Base-by-base conservation (phyloP, 768 basidiomycete genomes). In the Multifurca ochricompacta region DNA sequence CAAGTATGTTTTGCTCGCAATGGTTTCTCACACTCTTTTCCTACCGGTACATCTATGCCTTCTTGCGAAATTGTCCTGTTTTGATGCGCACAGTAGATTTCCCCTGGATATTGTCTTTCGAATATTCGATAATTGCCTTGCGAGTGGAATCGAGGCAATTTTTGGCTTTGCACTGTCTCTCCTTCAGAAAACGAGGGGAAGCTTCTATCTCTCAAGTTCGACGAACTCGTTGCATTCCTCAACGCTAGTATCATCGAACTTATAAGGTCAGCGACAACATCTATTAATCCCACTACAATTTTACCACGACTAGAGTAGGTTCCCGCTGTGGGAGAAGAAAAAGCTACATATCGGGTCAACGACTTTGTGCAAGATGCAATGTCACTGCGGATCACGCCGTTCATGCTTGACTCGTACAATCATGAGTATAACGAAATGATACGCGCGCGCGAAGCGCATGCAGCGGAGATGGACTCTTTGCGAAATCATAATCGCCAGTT, bases 1-100 rank as follows among this genome's bases (percentile, higher is more conserved):
- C 91, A 42, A 94, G 88, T 71, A 98, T 99, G 93, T 98, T 87
- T 66, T 95, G 91, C 64, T 92, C 91, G 13, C 96, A 98, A 60
- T 99, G 96, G 96, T 97, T 98, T 69, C 74, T 99, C 66, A 98
- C 96, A 0, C 71, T 99, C 67, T 98, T 98, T 73, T 90, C 91
- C 65, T 97, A 95, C 69, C 82, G 91, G 91, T 86, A 64, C 63
- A 78, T 65, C 13, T 6, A 8, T 16, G 3, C 25, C 32, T 42
- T 36, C 4, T 39, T 25, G 39, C 10, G 2, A 14, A 41, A 13
- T 23, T 34, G 14, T 8, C 34, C 28, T 27, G 10, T 23, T 25
- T 47, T 49, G 18, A 59, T 18, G 16, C 11, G 6, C 9, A 11
- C 19, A 2, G 3, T 51, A 96, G 96, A 27, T 97, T 98, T 68